Base-by-base conservation (phyloP, 2,329 filamentous ascomycete genomes). In the Calonectria fujianensis region DNA sequence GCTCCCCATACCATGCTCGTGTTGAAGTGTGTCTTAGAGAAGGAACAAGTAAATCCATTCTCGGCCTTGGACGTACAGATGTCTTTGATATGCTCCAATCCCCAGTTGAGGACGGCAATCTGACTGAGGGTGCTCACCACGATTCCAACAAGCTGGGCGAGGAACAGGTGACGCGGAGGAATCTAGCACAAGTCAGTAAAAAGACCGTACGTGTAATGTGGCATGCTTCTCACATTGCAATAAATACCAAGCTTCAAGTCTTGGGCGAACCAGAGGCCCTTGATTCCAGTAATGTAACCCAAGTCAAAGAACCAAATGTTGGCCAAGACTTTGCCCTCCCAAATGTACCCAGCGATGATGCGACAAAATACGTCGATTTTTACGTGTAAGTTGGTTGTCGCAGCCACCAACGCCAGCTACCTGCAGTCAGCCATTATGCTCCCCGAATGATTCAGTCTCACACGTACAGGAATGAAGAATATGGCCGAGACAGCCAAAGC, bases 1-100 rank as follows among this genome's bases (percentile, higher is more conserved):
- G 89, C 84, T 39, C 91, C 91, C 90, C 89, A 91, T 69, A 90
- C 87, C 57, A 91, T 84, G 9, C 89, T 90, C 6, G 87, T 88
- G 32, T 88, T 90, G 82, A 91, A 92, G 81, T 86, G 82, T 9
- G 85, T 83, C 41, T 80, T 79, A 0, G 82, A 83, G 39, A 83
- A 83, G 24, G 83, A 83, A 45, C 83, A 84, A 1, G 77, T 88
- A 81, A 90, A 92, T 24, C 88, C 86, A 65, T 88, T 87, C 10
- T 83, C 76, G 59, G 89, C 86, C 11, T 87, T 77, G 3, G 78
- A 73, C 0, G 82, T 82, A 82, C 91, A 92, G 24, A 92, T 86
- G 8, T 85, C 82, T 0, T 84, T 78, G 74, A 93, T 91, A 67
- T 88, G 83, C n/a, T 82, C 81, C 3, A 88, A 80, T 0, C 82